Percentiles rank a stretch among this genome's conserved stretches.
Evolutionary conservation across 345 rosid genomes (phyloP).

Genomic region (Xanthoceras sorbifolium): DNA sequence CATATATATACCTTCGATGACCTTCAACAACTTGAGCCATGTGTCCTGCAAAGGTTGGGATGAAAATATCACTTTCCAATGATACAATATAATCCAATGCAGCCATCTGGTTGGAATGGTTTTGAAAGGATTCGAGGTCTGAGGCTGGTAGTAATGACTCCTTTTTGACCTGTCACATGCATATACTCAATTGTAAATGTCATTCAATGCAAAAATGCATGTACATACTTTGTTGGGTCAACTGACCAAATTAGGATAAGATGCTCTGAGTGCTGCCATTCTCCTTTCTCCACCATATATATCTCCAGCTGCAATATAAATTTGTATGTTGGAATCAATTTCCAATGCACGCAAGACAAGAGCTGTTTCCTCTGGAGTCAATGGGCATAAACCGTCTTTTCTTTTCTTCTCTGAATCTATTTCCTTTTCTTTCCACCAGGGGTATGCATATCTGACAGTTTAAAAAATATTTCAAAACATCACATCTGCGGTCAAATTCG

Average conservation of each 20-base stretch:
- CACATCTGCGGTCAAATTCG: no score
- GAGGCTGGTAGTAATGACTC: constrained; percentile 33
- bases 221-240: background rate
- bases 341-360: constrained; percentile 42
- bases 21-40: constrained; percentile 58
- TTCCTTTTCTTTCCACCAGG: constrained; percentile 57
- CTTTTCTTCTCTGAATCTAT: constrained; percentile 43
- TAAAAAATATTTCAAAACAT: no score
- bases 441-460: constrained; percentile 49
- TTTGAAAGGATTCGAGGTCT: constrained; percentile 46
- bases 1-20: constrained; percentile 33
- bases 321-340: constrained; percentile 39
- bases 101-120: constrained; percentile 49
- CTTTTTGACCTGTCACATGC: constrained; percentile 34
- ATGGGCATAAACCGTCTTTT: constrained; percentile 52
- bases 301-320: constrained; percentile 56
- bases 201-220: no score
- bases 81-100: constrained; percentile 55
- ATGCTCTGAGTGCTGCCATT: constrained; percentile 30
- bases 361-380: constrained; percentile 55
- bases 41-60: constrained; percentile 52
- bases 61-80: constrained; percentile 45
- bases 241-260: constrained; percentile 49
- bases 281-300: constrained; percentile 47
- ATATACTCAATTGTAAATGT: no score